Base-by-base conservation (phyloP, 306 rosid species). In the Vigna radiata region DNA sequence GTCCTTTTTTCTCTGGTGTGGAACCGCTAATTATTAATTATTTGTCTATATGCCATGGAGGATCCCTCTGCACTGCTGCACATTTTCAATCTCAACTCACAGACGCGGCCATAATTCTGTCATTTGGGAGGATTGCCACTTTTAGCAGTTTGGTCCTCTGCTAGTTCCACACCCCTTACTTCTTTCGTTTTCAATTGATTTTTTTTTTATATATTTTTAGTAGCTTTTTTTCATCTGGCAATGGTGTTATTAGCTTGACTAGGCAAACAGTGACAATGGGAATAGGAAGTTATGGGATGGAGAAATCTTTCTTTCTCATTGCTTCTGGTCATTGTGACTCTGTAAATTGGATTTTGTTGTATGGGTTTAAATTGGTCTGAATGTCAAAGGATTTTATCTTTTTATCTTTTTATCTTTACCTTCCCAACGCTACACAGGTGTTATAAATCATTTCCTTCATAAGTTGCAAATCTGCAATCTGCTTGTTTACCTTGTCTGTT, bases 1-100 rank as follows among this genome's bases (percentile, higher is more conserved):
- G 90, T 87, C 80, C 76, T 90, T 87, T 92, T 61, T 77, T 84
- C 88, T 85, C 93, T 86, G 93, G 87, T 83, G 83, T 83, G 91
- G 89, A 90, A 83, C 86, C 23, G 61, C 39, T 72, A 76, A 70
- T 75, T 66, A 43, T n/a, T 65, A 60, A 33, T 62, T 62, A 31
- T 16, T 29, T 81, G 77, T 88, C 89, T 75, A 85, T 81, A 88
- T 85, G 90, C 89, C 82, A 75, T 25, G 46, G 72, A 54, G 48
- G 29, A 43, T 83, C 83, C 49, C 81, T 84, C 48, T 75, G 81
- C 67, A 72, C 61, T 63, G 41, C 49, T 44, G 49, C 64, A 76
- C 18, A 85, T 70, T 75, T 65, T 68, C 59, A 69, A n/a, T 73
- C 72, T 77, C 70, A 71, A 31, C 68, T 74, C 44, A 21, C 67